These are phyloP conservation scores for Amanita thiersii DNA, from an alignment of 768 basidiomycete species.

Conservation along the genomic window DNA sequence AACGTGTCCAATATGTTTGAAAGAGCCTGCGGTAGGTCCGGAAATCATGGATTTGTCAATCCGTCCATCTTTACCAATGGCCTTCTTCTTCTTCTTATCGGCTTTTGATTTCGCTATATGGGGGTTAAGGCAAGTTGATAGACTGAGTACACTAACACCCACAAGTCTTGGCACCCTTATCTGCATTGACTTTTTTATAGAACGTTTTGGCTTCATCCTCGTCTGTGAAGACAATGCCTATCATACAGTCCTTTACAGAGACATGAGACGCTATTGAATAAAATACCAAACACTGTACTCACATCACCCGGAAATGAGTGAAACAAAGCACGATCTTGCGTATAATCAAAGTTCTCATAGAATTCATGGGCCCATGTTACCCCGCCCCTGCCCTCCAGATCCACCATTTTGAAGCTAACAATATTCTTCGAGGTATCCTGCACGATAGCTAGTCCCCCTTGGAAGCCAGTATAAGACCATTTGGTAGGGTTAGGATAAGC, in stretches of 20 bases:
- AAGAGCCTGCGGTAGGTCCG: conserved; percentile 66
- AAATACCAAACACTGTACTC: conserved; percentile 24
- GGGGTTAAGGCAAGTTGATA: conserved; percentile 7
- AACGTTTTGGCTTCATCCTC: conserved; percentile 80
- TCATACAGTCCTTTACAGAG: conserved; percentile 71
- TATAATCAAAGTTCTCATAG: conserved; percentile 73
- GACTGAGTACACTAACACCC: conserved; percentile 12
- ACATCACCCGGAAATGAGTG: conserved; percentile 92
- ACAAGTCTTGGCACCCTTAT: conserved; percentile 56
- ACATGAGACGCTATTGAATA: conserved; percentile 8
- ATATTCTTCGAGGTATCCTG: conserved; percentile 49
- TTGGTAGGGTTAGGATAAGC: conserved; percentile 67
- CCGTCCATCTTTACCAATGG: conserved; percentile 54
- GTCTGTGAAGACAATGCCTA: conserved; percentile 85
- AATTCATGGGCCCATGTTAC: conserved; percentile 93
- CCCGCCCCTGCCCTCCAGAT: conserved; percentile 75
- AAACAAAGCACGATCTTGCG: conserved; percentile 83
- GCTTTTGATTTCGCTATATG: conserved; percentile 37
- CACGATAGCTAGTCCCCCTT: conserved; percentile 77
- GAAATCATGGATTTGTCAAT: conserved; percentile 94
- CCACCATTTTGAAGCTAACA: conserved; percentile 71
- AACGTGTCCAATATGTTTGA: conserved; percentile 92
- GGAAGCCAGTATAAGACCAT: conserved; percentile 84
- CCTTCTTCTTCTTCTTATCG: conserved; percentile 57
- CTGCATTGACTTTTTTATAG: conserved; percentile 72